phyloP scores from a whole-genome alignment of 441 rosid genomes.

The Gossypium gossypioides region DNA sequence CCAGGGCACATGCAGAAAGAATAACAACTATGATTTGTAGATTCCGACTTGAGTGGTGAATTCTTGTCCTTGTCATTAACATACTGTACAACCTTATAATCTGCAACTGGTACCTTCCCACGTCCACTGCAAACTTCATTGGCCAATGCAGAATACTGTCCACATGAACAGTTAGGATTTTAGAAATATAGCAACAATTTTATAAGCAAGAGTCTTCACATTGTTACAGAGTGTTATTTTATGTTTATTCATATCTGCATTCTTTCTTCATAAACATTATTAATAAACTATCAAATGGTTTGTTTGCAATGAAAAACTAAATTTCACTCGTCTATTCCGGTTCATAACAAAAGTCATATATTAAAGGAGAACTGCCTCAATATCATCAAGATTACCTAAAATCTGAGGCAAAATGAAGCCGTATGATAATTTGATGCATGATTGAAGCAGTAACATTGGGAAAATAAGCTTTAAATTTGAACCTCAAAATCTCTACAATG shows the following conservation, averaged over 20 bases:
- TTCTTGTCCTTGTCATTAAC: slow-evolving; percentile 32
- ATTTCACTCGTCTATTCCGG: not conserved
- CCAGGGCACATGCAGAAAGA: slow-evolving; percentile 99
- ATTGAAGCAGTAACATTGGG: not conserved
- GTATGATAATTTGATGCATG: not conserved
- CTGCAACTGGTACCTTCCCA: slow-evolving; percentile 90
- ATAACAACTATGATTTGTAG: slow-evolving; percentile 59
- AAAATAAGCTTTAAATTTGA: not conserved
- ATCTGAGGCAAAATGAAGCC: not conserved
- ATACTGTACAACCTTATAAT: slow-evolving; percentile 73
- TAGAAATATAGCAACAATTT: not conserved
- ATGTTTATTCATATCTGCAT: not conserved
- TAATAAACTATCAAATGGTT: slow-evolving; percentile 1
- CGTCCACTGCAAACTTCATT: slow-evolving; percentile 58
- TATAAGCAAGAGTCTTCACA: not conserved
- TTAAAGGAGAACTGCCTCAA: not conserved
- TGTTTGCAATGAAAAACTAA: not conserved
- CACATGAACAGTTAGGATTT: slow-evolving; percentile 8
- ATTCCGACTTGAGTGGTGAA: slow-evolving; percentile 17
- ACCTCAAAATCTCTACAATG: not conserved
- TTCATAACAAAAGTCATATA: not conserved
- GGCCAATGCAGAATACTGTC: slow-evolving; percentile 71
- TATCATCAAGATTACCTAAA: not conserved
- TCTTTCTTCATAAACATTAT: not conserved
- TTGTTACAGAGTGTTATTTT: not conserved